Conservation (phyloP, 805 yeast species). For the Blastobotrys americana region DNA sequence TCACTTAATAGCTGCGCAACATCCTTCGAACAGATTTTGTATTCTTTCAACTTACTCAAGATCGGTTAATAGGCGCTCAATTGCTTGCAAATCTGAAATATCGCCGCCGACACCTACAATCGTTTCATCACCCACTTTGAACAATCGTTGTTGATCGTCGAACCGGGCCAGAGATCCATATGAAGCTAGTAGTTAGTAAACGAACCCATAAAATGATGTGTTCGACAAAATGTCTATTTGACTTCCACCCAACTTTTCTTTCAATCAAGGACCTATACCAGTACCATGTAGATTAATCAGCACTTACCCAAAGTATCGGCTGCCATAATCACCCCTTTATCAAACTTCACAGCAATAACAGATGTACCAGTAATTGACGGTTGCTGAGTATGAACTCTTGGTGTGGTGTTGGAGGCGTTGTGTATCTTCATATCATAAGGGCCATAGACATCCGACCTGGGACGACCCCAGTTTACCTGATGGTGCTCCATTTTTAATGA, state of each 20-base stretch:
- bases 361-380: slow-evolving; percentile 97
- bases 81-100: slow-evolving; percentile 83
- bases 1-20: no score
- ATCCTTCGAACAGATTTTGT: no score
- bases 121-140: slow-evolving; percentile 77
- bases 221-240: neutral
- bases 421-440: slow-evolving; percentile 48
- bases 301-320: slow-evolving; percentile 81
- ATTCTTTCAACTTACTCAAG: slow-evolving; percentile 43
- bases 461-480: slow-evolving; percentile 95
- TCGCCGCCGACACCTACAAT: slow-evolving; percentile 94
- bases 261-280: neutral
- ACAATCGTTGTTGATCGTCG: slow-evolving; percentile 74
- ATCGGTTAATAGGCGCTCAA: slow-evolving; percentile 67
- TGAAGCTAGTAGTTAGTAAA: slow-evolving; percentile 41
- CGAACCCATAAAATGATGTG: no score
- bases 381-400: slow-evolving; percentile 80
- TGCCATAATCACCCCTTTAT: slow-evolving; percentile 86
- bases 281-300: no score
- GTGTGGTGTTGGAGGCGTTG: slow-evolving; percentile 52
- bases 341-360: slow-evolving; percentile 82
- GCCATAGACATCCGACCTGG: slow-evolving; percentile 76
- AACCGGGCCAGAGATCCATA: slow-evolving; percentile 91
- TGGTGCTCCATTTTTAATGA: slow-evolving; percentile 75
- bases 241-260: neutral